phyloP scores from a whole-genome alignment of 2,329 filamentous ascomycete species.

The Lachnellula hyalina region DNA sequence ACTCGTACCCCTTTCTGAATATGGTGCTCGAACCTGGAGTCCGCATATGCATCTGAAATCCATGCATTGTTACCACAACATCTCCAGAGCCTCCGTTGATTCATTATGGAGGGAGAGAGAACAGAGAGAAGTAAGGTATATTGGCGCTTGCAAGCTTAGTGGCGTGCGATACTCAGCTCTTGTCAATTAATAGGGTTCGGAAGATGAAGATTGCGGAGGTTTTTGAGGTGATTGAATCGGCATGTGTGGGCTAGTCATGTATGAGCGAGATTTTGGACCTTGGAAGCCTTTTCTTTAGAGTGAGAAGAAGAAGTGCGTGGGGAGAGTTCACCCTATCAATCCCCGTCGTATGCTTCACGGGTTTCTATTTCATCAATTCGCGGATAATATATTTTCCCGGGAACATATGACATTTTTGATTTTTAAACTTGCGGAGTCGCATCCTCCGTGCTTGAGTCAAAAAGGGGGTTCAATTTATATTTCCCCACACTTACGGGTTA shows the following conservation, averaged over 20 bases:
- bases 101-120: background rate
- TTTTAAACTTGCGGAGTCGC: background rate
- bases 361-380: background rate
- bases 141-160: constrained; percentile 9
- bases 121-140: constrained; percentile 4
- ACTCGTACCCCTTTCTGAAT: constrained; percentile 17
- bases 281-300: constrained; percentile 8
- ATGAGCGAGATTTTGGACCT: constrained; percentile 8
- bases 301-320: constrained; percentile 20
- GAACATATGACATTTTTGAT: background rate
- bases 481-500: background rate
- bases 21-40: constrained; percentile 10
- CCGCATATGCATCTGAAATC: constrained; percentile 7
- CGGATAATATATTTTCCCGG: constrained; percentile 1
- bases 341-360: background rate
- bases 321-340: background rate
- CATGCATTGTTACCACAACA: constrained; percentile 7
- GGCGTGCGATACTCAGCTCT: constrained; percentile 13
- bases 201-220: constrained; percentile 2
- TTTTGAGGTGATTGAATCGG: constrained; percentile 9
- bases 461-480: background rate
- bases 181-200: constrained; percentile 4
- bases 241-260: constrained; percentile 7
- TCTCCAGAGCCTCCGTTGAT: constrained; percentile 6
- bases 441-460: background rate